Evolutionary conservation across 768 basidiomycete genomes (phyloP).

Genomic region (Tylopilus subfusipes): DNA sequence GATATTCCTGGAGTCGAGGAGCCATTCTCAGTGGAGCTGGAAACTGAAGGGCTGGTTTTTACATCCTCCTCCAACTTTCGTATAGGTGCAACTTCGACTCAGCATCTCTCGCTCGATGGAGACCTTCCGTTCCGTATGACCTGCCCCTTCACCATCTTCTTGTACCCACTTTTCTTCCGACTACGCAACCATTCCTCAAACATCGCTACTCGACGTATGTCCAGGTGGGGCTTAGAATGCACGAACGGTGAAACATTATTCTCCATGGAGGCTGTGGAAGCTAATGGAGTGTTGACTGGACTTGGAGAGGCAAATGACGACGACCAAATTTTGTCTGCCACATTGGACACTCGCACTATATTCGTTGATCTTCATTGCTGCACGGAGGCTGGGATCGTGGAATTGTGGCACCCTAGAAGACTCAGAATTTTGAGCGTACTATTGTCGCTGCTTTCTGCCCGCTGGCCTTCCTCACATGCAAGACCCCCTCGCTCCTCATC

Average conservation of each 20-base stretch:
- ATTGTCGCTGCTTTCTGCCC: constrained; percentile 36
- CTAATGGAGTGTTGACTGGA: constrained; percentile 41
- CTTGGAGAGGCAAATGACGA: constrained; percentile 52
- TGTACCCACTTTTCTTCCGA: constrained; percentile 53
- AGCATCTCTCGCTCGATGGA: constrained; percentile 27
- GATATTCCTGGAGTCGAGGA: constrained; percentile 37
- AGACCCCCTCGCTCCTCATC: constrained; percentile 26
- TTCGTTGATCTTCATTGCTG: constrained; percentile 46
- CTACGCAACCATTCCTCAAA: constrained; percentile 38
- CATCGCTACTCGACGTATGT: constrained; percentile 26
- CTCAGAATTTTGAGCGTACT: constrained; percentile 52
- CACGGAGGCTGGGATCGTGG: constrained; percentile 57
- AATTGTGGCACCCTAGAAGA: constrained; percentile 64
- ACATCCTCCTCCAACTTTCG: constrained; percentile 43
- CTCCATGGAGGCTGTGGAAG: constrained; percentile 56
- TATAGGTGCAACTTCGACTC: constrained; percentile 21
- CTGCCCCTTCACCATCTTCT: constrained; percentile 37
- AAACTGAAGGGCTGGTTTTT: constrained; percentile 49
- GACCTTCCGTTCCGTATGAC: constrained; percentile 45
- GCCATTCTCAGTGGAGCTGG: constrained; percentile 53
- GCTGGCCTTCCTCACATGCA: constrained; percentile 9
- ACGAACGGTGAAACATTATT: constrained; percentile 49
- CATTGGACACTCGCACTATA: constrained; percentile 41
- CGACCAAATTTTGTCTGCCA: constrained; percentile 34
- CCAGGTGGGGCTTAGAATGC: constrained; percentile 34